A percentile compares a stretch with the other conserved stretches of the same genome.
phyloP scores from a whole-genome alignment of 129 eudicot genomes.

The Helianthus tuberosus region DNA sequence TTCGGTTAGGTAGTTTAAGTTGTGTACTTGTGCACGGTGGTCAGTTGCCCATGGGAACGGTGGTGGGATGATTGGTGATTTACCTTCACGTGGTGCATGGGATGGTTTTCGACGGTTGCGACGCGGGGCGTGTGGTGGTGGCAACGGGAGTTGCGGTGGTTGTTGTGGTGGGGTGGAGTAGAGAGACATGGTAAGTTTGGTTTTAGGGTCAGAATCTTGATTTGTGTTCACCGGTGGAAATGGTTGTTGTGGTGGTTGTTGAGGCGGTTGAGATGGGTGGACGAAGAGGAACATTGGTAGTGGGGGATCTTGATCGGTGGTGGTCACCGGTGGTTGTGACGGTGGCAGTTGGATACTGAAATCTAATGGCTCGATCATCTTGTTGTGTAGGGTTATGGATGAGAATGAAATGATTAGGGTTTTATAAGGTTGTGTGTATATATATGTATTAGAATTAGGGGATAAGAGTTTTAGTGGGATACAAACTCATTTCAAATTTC shows the following conservation, averaged over 20 bases:
- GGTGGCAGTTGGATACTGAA: not conserved
- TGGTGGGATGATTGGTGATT: conserved; percentile 23
- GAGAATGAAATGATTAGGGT: not conserved
- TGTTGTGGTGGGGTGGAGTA: conserved; percentile 4
- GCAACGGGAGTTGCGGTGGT: conserved; percentile 5
- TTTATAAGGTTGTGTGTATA: not conserved
- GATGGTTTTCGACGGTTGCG: conserved; percentile 42
- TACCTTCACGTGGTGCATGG: conserved; percentile 32
- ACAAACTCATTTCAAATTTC: too few species aligned
- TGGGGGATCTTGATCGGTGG: conserved; percentile 3
- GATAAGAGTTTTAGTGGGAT: conserved; percentile 8
- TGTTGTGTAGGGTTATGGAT: too few species aligned
- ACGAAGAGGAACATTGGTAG: not conserved
- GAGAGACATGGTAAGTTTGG: conserved; percentile 18
- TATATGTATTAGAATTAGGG: too few species aligned
- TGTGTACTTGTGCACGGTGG: conserved; percentile 49
- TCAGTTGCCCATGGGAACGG: conserved; percentile 61
- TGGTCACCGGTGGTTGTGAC: not conserved
- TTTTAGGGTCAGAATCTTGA: conserved; percentile 2
- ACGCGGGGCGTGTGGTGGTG: conserved; percentile 20
- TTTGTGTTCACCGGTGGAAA: not conserved
- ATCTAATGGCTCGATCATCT: conserved; percentile 1
- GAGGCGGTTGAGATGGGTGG: not conserved
- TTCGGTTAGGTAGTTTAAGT: conserved; percentile 17
- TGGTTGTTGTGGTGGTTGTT: not conserved